These are phyloP conservation scores for Teunomyces barrocoloradensis DNA, from an alignment of 805 yeast species.

Conservation along the genomic window DNA sequence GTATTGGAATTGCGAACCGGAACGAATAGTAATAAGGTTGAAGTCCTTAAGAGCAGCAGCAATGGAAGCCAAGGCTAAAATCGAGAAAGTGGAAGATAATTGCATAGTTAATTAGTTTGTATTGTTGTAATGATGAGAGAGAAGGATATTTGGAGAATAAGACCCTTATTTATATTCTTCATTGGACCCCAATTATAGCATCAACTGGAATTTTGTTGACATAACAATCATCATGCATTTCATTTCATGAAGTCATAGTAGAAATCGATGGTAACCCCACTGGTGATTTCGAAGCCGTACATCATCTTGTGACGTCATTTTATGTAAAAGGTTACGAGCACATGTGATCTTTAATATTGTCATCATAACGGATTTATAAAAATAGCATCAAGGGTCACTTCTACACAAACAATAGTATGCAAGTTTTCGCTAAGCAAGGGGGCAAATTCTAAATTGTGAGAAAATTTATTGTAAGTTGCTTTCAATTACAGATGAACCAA, in stretches of 20 bases:
- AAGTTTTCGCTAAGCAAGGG: background rate
- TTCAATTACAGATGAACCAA: too few relatives aligned
- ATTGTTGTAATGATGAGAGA: constrained; percentile 4
- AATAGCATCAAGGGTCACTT: background rate
- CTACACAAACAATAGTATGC: background rate
- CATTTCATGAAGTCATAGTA: background rate
- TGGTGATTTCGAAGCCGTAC: background rate
- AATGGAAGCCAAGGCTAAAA: constrained; percentile 16
- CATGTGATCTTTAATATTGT: background rate
- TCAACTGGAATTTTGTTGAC: background rate
- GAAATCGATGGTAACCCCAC: background rate
- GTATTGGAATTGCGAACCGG: constrained; percentile 27
- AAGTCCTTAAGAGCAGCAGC: constrained; percentile 23
- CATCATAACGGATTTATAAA: background rate
- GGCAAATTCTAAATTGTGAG: too few relatives aligned
- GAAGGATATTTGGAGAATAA: background rate
- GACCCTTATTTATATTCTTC: background rate
- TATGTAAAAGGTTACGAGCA: background rate
- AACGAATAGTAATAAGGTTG: constrained; percentile 19
- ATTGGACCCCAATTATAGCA: background rate
- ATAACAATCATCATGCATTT: too few relatives aligned
- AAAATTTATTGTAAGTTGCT: too few relatives aligned
- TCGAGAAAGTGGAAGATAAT: constrained; percentile 15
- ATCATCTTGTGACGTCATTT: background rate
- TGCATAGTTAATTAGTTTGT: constrained; percentile 8